A percentile compares a stretch with the other conserved stretches of the same genome.
These are phyloP conservation scores for Russula sp. DNA, from an alignment of 768 basidiomycete genomes.

Conservation along the genomic window DNA sequence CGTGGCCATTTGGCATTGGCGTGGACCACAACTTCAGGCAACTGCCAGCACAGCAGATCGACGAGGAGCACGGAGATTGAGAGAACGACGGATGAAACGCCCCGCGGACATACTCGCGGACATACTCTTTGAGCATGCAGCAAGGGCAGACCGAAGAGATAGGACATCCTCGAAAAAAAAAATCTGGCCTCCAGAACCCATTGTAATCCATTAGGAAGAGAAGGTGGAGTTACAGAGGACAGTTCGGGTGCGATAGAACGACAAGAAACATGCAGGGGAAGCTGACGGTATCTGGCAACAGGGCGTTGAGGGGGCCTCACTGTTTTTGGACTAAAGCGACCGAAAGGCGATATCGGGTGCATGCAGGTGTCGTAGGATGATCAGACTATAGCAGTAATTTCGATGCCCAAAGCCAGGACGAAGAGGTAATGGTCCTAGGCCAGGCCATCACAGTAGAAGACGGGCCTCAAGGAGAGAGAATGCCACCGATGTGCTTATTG, in stretches of 20 bases:
- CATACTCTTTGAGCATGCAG: neutral
- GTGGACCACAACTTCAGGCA: neutral
- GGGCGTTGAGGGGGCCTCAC: neutral
- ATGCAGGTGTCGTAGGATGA: neutral
- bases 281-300: neutral
- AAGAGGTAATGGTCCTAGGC: neutral
- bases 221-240: neutral
- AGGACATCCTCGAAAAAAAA: too few species aligned
- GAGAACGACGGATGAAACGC: neutral
- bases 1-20: neutral
- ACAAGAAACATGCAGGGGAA: neutral
- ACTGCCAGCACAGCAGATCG: slow-evolving; percentile 4
- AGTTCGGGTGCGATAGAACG: neutral
- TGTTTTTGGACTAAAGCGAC: neutral
- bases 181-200: neutral
- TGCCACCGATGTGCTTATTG: neutral
- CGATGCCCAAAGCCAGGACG: neutral
- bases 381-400: neutral
- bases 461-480: neutral
- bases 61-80: neutral
- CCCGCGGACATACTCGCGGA: neutral
- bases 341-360: neutral
- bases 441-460: neutral
- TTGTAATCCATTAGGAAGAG: neutral
- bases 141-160: neutral